These are phyloP conservation scores for Pholiota microspora DNA, from an alignment of 768 basidiomycete genomes.

Conservation along the genomic window DNA sequence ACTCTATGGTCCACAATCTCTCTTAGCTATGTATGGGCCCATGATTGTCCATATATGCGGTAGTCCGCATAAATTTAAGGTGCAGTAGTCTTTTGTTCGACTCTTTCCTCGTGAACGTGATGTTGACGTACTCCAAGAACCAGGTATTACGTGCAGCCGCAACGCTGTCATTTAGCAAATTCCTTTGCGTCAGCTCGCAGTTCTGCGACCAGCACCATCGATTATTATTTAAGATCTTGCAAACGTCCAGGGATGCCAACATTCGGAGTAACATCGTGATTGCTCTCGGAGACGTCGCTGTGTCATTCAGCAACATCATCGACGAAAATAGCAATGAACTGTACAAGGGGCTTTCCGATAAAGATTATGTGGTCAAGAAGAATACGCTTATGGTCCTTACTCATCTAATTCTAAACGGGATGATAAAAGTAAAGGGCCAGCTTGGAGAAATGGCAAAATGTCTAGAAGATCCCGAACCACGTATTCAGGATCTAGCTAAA, in stretches of 20 bases:
- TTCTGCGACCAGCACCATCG: conserved; percentile 91
- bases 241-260: conserved; percentile 85
- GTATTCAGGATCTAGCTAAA: conserved; percentile 94
- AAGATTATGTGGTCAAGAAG: conserved; percentile 90
- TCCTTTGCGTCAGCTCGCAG: conserved; percentile 91
- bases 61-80: conserved; percentile 90
- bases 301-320: conserved; percentile 96
- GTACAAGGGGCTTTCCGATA: conserved; percentile 91
- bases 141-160: conserved; percentile 83
- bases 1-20: conserved; percentile 76
- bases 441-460: conserved; percentile 99
- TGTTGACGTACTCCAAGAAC: conserved; percentile 49
- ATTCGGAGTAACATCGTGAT: conserved; percentile 97
- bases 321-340: conserved; percentile 97
- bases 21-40: conserved; percentile 85
- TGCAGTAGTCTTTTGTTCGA: conserved; percentile 25
- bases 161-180: conserved; percentile 88
- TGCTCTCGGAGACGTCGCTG: conserved; percentile 94
- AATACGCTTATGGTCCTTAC: conserved; percentile 99
- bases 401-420: conserved; percentile 94
- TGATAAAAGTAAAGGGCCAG: conserved; percentile 99
- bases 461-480: conserved; percentile 82
- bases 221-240: conserved; percentile 90
- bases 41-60: conserved; percentile 90
- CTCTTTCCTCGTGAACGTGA: neutral